Percentiles rank a stretch among this genome's conserved stretches.
Conservation (phyloP, 2,329 filamentous ascomycete species). For the Chaetomiaceae sp. region DNA sequence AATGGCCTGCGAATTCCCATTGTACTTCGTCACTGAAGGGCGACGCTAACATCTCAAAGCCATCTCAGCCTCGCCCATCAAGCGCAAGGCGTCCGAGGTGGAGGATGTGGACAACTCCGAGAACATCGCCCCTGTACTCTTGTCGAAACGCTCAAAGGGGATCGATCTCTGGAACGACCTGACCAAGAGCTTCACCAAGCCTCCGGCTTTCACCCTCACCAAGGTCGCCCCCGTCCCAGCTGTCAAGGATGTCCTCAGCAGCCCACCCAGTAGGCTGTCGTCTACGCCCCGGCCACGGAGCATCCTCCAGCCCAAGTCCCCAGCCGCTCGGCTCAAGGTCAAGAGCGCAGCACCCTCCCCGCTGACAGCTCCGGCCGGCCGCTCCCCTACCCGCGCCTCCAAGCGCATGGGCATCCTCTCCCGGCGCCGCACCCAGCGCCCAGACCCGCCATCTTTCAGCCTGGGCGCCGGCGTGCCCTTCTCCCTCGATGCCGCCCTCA, state of each 20-base stretch:
- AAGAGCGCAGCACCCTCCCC: slow-evolving; percentile 47
- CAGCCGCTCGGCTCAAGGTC: slow-evolving; percentile 43
- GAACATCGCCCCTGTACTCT: slow-evolving; percentile 56
- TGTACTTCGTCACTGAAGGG: not conserved
- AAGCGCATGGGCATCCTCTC: slow-evolving; percentile 67
- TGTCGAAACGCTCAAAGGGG: slow-evolving; percentile 57
- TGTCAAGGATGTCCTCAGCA: slow-evolving; percentile 33
- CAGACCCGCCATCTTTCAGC: slow-evolving; percentile 64
- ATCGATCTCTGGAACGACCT: slow-evolving; percentile 38
- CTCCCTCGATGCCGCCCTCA: slow-evolving; percentile 78
- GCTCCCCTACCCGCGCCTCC: slow-evolving; percentile 65
- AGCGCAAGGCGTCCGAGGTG: slow-evolving; percentile 54
- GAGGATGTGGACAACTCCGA: slow-evolving; percentile 52
- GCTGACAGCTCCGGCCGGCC: slow-evolving; percentile 67
- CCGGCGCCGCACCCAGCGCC: slow-evolving; percentile 61
- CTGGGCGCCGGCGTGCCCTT: slow-evolving; percentile 60
- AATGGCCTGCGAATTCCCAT: not conserved
- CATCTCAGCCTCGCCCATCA: slow-evolving; percentile 39
- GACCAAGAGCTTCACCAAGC: slow-evolving; percentile 47
- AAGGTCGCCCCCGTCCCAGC: slow-evolving; percentile 36
- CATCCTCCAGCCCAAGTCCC: slow-evolving; percentile 51
- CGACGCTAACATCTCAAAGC: slow-evolving; percentile 36
- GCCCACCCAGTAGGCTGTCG: slow-evolving; percentile 27
- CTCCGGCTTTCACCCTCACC: slow-evolving; percentile 41
- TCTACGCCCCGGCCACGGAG: slow-evolving; percentile 40